Evolutionary conservation across 192 early-diverging fungal genomes (phyloP).

Genomic region (Backusella sp.): DNA sequence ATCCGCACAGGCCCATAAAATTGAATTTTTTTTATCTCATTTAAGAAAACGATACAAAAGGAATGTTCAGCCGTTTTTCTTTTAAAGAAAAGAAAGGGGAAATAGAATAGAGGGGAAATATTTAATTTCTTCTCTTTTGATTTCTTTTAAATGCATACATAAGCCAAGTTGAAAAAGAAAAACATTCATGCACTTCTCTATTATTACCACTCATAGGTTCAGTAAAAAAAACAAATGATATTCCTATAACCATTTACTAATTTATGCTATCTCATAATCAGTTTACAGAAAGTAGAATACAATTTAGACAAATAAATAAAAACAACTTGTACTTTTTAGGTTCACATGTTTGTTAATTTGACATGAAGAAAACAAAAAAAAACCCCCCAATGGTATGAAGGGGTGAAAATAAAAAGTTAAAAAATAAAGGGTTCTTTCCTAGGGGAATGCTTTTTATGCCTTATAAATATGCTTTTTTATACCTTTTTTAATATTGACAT

Average conservation of each 20-base stretch:
- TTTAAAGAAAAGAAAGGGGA: neutral
- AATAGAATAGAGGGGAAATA: neutral
- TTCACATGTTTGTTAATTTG: neutral
- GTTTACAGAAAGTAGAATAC: neutral
- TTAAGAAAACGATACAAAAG: neutral
- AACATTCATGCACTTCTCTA: neutral
- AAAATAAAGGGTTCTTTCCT: neutral
- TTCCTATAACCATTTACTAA: neutral
- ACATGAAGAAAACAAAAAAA: conserved; percentile 1
- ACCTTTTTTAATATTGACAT: neutral
- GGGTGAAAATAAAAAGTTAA: neutral
- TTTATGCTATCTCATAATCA: neutral
- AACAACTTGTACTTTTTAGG: neutral
- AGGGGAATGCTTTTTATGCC: neutral
- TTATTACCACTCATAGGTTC: neutral
- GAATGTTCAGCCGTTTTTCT: neutral
- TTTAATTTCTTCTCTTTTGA: conserved; percentile 7
- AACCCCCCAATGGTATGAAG: neutral
- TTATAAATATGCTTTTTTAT: neutral
- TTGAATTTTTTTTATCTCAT: neutral
- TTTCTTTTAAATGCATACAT: conserved; percentile 6
- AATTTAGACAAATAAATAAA: neutral
- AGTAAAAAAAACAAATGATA: neutral
- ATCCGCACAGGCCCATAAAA: neutral
- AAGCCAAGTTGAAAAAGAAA: neutral